phyloP scores from a whole-genome alignment of 2,329 filamentous ascomycete species.

The Beauveria asiatica region DNA sequence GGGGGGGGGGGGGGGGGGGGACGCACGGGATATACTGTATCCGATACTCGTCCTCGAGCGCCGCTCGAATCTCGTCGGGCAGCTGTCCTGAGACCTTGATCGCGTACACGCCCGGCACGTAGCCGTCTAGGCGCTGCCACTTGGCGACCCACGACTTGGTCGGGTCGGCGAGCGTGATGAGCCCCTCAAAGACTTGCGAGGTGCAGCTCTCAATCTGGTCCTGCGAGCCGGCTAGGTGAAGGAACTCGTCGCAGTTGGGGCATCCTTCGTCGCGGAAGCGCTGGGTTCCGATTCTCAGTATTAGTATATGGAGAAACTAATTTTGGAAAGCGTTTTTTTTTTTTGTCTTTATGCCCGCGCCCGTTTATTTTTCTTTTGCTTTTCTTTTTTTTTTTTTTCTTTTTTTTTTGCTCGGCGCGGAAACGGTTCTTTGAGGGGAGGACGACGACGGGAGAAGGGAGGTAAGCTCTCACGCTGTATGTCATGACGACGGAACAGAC shows the following conservation, averaged over 20 bases:
- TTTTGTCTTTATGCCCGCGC: not conserved
- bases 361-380: not conserved
- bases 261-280: constrained; percentile 83
- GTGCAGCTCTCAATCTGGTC: constrained; percentile 90
- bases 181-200: constrained; percentile 88
- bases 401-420: not conserved
- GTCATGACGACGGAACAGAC: constrained; percentile 93
- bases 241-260: constrained; percentile 92
- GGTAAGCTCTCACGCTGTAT: constrained; percentile 49
- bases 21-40: constrained; percentile 59
- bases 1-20: no score
- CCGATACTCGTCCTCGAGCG: constrained; percentile 54
- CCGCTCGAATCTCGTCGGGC: constrained; percentile 54
- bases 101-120: constrained; percentile 84
- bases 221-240: constrained; percentile 68
- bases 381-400: not conserved
- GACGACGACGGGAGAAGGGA: not conserved
- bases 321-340: no score
- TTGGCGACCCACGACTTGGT: constrained; percentile 86
- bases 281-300: constrained; percentile 30
- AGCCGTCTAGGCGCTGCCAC: constrained; percentile 86
- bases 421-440: no score
- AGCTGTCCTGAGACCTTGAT: constrained; percentile 84
- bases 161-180: constrained; percentile 81
- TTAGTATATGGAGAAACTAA: no score